phyloP scores from a whole-genome alignment of 2,329 filamentous ascomycete species.

The Lasiodiplodia hormozganensis region DNA sequence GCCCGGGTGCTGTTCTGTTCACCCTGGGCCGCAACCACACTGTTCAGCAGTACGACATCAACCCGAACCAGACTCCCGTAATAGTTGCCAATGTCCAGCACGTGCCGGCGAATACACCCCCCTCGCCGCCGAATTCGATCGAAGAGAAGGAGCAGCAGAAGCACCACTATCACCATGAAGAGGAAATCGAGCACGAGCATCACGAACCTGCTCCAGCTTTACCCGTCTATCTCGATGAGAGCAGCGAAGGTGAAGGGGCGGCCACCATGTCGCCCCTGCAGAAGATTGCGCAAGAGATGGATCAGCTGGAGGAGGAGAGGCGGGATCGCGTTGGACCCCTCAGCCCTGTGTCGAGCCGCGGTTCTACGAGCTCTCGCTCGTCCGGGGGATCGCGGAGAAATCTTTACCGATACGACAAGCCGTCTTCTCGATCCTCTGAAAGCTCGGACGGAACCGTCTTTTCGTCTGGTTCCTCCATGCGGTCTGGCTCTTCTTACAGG shows the following conservation, averaged over 20 bases:
- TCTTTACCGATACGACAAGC: slow-evolving; percentile 56
- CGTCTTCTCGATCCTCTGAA: slow-evolving; percentile 43
- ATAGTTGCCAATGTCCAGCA: slow-evolving; percentile 91
- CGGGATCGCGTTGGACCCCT: slow-evolving; percentile 68
- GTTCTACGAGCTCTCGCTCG: slow-evolving; percentile 59
- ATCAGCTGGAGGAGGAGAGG: slow-evolving; percentile 66
- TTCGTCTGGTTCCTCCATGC: slow-evolving; percentile 68
- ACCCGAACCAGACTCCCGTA: slow-evolving; percentile 69
- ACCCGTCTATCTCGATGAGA: slow-evolving; percentile 59
- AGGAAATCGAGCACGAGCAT: slow-evolving; percentile 38
- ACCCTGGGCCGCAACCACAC: slow-evolving; percentile 87
- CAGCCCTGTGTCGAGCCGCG: slow-evolving; percentile 73
- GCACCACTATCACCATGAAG: slow-evolving; percentile 41
- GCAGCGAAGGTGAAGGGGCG: slow-evolving; percentile 67
- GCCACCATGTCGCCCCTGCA: slow-evolving; percentile 71
- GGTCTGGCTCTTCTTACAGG: slow-evolving; percentile 38
- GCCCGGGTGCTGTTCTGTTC: slow-evolving; percentile 89
- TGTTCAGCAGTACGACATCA: slow-evolving; percentile 94
- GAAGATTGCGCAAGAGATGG: slow-evolving; percentile 75
- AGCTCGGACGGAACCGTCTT: slow-evolving; percentile 65
- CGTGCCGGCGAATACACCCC: slow-evolving; percentile 76
- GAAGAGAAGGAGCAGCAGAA: slow-evolving; percentile 68
- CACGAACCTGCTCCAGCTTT: slow-evolving; percentile 41
- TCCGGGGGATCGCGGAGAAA: slow-evolving; percentile 55
- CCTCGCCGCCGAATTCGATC: slow-evolving; percentile 81